Conservation (phyloP, 768 basidiomycete species). For the Macrolepiota albuminosa region DNA sequence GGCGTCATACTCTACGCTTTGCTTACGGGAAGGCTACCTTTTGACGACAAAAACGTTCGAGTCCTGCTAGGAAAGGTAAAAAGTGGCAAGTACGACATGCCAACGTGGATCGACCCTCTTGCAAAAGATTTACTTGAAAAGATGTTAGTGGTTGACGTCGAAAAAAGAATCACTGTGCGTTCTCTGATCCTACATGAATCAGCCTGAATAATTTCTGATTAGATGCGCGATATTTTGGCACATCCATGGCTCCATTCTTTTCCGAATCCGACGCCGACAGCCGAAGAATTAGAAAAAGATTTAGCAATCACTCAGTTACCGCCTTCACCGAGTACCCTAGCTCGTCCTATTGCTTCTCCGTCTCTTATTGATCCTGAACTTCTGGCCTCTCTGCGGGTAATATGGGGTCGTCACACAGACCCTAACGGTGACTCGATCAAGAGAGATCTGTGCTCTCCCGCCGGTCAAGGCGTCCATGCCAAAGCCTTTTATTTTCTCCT, state of each 20-base stretch:
- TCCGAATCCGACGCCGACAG: conserved; percentile 22
- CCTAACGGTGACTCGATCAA: conserved; percentile 47
- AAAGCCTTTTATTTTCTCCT: conserved; percentile 91
- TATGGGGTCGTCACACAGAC: conserved; percentile 78
- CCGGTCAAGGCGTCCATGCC: conserved; percentile 66
- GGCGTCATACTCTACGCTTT: conserved; percentile 92
- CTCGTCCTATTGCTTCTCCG: conserved; percentile 62
- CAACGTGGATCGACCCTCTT: conserved; percentile 71
- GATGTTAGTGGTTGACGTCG: conserved; percentile 88
- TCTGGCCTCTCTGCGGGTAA: conserved; percentile 71
- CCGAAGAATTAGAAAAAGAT: conserved; percentile 12
- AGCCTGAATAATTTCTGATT: background rate
- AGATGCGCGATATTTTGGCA: conserved; percentile 83
- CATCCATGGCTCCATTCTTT: conserved; percentile 72
- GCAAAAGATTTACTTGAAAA: conserved; percentile 79
- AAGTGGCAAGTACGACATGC: conserved; percentile 80
- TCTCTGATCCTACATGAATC: background rate
- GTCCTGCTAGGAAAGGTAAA: conserved; percentile 83
- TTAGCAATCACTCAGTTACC: conserved; percentile 35
- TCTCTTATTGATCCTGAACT: conserved; percentile 73
- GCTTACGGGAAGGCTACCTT: conserved; percentile 86
- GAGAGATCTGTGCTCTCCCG: conserved; percentile 63
- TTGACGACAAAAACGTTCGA: conserved; percentile 86
- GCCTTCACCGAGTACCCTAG: conserved; percentile 64
- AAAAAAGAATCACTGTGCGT: conserved; percentile 73